Evolutionary conservation across 768 basidiomycete genomes (phyloP), one percentile per base, ranked within the genome.

Genomic region (Russula dissimulans): DNA sequence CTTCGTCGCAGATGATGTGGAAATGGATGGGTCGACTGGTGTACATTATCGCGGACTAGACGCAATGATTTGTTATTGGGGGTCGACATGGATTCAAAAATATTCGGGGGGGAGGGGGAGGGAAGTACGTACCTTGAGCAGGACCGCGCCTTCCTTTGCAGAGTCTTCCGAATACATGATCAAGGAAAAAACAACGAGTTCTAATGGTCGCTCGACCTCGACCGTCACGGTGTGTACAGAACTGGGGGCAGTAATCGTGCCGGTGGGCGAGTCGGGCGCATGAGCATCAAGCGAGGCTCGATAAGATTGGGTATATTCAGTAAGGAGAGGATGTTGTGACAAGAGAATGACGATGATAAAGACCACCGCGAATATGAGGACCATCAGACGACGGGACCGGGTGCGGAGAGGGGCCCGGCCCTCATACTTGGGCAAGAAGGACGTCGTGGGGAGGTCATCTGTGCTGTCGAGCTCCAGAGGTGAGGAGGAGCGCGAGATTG

Each of bases 1-100:
- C 65, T 34, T 76, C 72, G 61, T 80, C 78, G 64, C 78, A 79
- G 29, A 81, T 69, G 45, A 78, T 74, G 62, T 78, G 76, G 49
- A 78, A 70, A 9, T 75, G 70, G n/a, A 72, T 67, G 5, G 77
- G 76, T 53, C 69, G 69, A 18, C 71, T 68, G 38, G 67, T 74
- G 54, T 78, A 75, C 62, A 78, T 70, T 14, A 78, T 60, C 50
- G 73, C 73, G 32, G 76, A 71, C 75, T 76, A 36, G 22, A 0
- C 42, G 8, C 22, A 14, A 14, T 18, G 39, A 11, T 22, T 10
- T 15, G 42, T 59, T 12, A 51, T 15, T 4, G 3, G 1, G 5
- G 11, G 10, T 41, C 18, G 31, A 34, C 10, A 0, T 41, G 7
- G 4, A 55, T 4, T 6, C 9, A 18, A 18, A 15, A 4, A 36